Evolutionary conservation across 352 stramenopile species (phyloP).

Genomic region (Pythium dissimile): DNA sequence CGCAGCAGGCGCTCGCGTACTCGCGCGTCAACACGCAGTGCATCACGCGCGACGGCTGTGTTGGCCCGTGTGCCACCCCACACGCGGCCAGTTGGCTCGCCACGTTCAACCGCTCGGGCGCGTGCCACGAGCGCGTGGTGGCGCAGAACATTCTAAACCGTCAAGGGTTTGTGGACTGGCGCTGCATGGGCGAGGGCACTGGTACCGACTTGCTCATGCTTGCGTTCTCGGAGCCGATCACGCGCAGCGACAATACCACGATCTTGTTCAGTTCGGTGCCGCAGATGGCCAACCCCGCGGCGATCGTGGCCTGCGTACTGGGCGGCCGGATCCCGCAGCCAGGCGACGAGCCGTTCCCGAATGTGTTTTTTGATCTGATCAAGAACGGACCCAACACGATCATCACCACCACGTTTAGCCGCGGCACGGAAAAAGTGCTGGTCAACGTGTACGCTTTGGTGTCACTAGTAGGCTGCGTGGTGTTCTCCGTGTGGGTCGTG

Average conservation of each 20-base stretch:
- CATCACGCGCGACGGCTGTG: constrained; percentile 12
- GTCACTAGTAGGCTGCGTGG: constrained; percentile 3
- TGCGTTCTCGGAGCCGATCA: not conserved
- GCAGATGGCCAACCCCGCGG: not conserved
- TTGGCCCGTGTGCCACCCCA: not conserved
- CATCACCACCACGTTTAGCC: constrained; percentile 16
- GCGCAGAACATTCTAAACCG: constrained; percentile 5
- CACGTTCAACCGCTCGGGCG: constrained; percentile 3
- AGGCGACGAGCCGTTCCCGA: constrained; percentile 10
- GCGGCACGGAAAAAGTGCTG: constrained; percentile 13
- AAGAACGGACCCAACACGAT: constrained; percentile 12
- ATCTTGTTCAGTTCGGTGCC: not conserved
- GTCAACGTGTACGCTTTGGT: constrained; percentile 17
- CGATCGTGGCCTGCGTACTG: constrained; percentile 12
- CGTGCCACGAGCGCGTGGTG: constrained; percentile 1
- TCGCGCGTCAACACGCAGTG: constrained; percentile 5
- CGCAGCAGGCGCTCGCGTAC: not conserved
- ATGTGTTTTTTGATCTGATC: constrained; percentile 13
- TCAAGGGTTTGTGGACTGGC: constrained; percentile 7
- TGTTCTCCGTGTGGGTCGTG: constrained; percentile 10
- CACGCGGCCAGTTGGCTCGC: not conserved
- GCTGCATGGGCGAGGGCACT: constrained; percentile 11
- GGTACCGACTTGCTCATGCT: constrained; percentile 1
- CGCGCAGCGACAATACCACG: not conserved
- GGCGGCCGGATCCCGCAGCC: constrained; percentile 12